Base-by-base conservation (phyloP, 768 basidiomycete species). In the Phylloporus sp. region DNA sequence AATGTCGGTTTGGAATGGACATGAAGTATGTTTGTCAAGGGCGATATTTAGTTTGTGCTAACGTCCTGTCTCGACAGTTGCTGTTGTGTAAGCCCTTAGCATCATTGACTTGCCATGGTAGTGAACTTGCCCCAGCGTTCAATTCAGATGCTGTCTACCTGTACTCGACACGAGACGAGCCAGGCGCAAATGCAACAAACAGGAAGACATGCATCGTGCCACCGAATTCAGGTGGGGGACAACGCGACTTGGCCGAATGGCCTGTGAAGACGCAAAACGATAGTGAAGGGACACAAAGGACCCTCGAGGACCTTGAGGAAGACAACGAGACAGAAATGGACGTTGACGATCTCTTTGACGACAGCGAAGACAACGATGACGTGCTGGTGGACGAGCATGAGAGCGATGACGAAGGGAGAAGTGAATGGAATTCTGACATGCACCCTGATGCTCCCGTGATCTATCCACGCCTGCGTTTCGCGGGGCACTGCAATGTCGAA, bases 401-500 rank as follows among this genome's bases (percentile, higher is more conserved):
- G 10, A 65, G 64, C 26, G 65, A 67, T 15, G 66, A 66, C 14
- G 67, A 66, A 31, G 59, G 63, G 27, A 61, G 63, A 15, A 49
- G 60, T 43, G 42, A 14, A 21, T 47, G 31, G 29, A 55, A 54
- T 21, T 36, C 58, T 5, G 65, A 67, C 17, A 52, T 52, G 24
- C 33, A 68, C 18, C 44, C 54, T 17, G 62, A 65, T 40, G 74
- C 78, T 4, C 76, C 83, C 11, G 64, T 81, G 31, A 66, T 92
- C 38, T 66, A 77, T 51, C 90, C 91, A 22, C 78, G 82, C 32
- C 65, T 63, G 50, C 75, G 77, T 14, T 94, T 76, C 64, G 60
- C 64, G 31, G 91, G 91, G 13, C 79, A 82, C 26, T 79, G 83
- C 45, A 95, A 93, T 59, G 71, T 87, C 1, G 81, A 81, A 50